Evolutionary conservation across 2,329 filamentous ascomycete genomes (phyloP), one percentile per base, ranked within the genome.

Genomic region (Bipolaris gigantea): DNA sequence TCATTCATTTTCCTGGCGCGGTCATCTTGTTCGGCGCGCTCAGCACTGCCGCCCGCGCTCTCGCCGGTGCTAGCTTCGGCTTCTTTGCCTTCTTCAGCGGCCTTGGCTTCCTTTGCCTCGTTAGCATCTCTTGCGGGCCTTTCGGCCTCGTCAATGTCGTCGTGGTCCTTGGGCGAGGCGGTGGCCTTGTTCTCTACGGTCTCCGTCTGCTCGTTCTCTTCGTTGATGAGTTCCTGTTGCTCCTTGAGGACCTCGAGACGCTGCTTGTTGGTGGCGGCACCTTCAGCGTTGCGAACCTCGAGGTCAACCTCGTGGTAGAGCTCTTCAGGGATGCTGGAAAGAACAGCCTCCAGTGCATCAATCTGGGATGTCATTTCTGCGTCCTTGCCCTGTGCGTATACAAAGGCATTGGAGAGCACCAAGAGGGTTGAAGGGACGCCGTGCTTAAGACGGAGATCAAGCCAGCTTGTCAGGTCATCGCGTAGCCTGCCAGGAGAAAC

Each of bases 251-350:
- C 94, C 80, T 99, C 94, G 38, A 99, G 88, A 74, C 94, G 89
- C 81, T 97, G 94, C 83, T 95, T 97, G 85, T 99, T 99, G 62
- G 94, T 99, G 21, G 94, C 94, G 10, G 92, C 93, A 57, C 94
- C 94, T 78, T 99, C 94, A 44, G 93, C 92, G 57, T 88, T 96
- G 82, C 97, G 91, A 9, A 99, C 92, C 79, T 99, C 94, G 30
- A 99, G 88, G 77, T 97, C 94, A 60, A 99, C 97, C 80, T 99
- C 94, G 81, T 99, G 94, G 89, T 95, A 99, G 36, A 99, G 83
- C 76, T 99, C 94, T 76, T 99, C 94, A 3, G 94, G 94, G 59
- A 99, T 97, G 56, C 89, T 92, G 36, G 90, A 95, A 36, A 99
- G 81, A 5, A 99, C 94, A 50, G 92, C 90, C 56, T 92, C 90